These are phyloP conservation scores for Phaeomoniella chlamydospora DNA, from an alignment of 2,329 filamentous ascomycete genomes.

Conservation along the genomic window DNA sequence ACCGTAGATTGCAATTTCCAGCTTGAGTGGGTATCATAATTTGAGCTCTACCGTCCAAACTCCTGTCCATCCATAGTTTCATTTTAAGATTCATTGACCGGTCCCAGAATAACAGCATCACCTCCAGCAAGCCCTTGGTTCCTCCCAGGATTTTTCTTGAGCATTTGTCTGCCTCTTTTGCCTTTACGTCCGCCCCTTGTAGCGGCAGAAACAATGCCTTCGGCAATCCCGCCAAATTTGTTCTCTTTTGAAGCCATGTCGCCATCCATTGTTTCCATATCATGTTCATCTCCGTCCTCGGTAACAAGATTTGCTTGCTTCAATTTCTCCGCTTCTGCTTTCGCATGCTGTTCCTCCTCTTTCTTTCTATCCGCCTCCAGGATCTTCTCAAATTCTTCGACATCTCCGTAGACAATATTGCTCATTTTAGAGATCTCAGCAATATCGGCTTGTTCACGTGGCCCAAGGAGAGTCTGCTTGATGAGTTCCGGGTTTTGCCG, in stretches of 20 bases:
- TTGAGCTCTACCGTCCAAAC: no score
- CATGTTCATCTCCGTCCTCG: not conserved
- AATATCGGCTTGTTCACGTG: conserved; percentile 26
- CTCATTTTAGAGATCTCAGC: conserved; percentile 29
- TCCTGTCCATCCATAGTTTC: no score
- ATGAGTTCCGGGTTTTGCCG: conserved; percentile 38
- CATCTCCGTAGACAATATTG: conserved; percentile 17
- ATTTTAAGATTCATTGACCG: not conserved
- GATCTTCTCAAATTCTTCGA: conserved; percentile 9
- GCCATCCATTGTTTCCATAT: no score
- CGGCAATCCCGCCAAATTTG: not conserved
- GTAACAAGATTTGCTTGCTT: not conserved
- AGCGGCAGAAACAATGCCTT: not conserved
- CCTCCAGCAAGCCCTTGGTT: not conserved
- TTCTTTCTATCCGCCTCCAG: conserved; percentile 11
- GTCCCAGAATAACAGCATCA: not conserved
- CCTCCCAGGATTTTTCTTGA: not conserved
- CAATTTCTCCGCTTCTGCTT: not conserved
- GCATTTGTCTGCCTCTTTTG: not conserved
- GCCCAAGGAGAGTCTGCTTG: conserved; percentile 33
- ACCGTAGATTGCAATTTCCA: no score
- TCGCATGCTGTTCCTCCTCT: not conserved
- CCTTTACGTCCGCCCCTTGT: not conserved
- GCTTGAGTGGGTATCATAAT: no score
- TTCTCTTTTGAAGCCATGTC: not conserved